Evolutionary conservation across 208 protist genomes (phyloP).

Genomic region (Leishmania lainsoni): DNA sequence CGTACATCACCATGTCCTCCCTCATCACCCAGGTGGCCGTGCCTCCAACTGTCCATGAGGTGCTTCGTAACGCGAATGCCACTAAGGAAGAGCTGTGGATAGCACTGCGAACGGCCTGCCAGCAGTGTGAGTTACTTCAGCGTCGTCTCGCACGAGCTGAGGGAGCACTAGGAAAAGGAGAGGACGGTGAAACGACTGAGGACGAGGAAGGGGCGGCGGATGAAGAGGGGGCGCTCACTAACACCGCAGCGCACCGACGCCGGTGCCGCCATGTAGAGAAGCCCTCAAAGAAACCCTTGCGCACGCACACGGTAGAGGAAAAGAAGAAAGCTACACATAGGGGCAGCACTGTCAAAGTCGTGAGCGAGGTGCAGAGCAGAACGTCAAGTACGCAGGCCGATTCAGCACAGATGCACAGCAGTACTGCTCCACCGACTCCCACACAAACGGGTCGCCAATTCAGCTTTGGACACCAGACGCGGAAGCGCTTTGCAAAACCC

Average conservation of each 20-base stretch:
- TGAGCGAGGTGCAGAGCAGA: neutral
- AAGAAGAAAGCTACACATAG: neutral
- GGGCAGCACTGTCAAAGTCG: neutral
- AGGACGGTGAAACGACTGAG: neutral
- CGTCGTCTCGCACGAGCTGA: slow-evolving; percentile 12
- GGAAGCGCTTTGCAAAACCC: neutral
- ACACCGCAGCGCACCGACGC: neutral
- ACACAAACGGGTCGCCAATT: neutral
- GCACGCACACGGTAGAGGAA: neutral
- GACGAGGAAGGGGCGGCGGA: neutral
- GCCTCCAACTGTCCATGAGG: slow-evolving; percentile 17
- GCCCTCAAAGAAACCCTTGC: neutral
- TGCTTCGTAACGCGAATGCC: slow-evolving; percentile 20
- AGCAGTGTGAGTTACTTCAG: slow-evolving; percentile 21
- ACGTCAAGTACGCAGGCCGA: neutral
- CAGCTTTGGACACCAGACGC: neutral
- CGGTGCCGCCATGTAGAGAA: neutral
- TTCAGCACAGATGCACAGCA: neutral
- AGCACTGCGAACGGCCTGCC: slow-evolving; percentile 23
- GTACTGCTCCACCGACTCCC: neutral
- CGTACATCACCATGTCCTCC: neutral
- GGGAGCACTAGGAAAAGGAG: neutral
- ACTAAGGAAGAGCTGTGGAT: slow-evolving; percentile 27
- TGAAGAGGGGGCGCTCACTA: neutral
- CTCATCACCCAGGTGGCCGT: slow-evolving; percentile 15